Conservation (phyloP, 225 moss, liverwort and hornwort species). For the Lunularia cruciata region DNA sequence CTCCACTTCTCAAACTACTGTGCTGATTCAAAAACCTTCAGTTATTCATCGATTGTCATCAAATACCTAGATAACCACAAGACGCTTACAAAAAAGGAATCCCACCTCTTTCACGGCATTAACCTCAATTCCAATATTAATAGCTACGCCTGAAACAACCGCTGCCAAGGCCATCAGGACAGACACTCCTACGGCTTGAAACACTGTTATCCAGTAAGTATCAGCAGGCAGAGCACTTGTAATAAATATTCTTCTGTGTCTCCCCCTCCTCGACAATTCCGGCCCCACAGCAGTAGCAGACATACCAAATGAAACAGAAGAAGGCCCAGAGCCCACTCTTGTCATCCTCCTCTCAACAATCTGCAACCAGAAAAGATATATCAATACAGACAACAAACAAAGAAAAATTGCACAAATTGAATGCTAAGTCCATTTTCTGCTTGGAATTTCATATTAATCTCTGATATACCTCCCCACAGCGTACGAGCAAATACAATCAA, state of each 20-base stretch:
- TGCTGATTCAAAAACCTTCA: too few species aligned
- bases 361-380: not conserved
- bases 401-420: not conserved
- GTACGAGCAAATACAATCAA: too few species aligned
- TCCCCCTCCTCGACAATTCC: not conserved
- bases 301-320: not conserved
- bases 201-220: slow-evolving; percentile 19
- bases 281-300: not conserved
- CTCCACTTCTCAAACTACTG: too few species aligned
- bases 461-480: not conserved
- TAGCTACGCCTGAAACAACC: slow-evolving; percentile 8
- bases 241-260: not conserved
- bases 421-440: too few species aligned
- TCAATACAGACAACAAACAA: not conserved
- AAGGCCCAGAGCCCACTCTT: not conserved
- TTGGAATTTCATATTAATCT: too few species aligned
- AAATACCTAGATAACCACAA: too few species aligned
- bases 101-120: slow-evolving; percentile 24
- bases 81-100: too few species aligned
- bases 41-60: too few species aligned
- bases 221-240: slow-evolving; percentile 25
- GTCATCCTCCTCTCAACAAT: not conserved
- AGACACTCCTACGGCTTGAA: slow-evolving; percentile 22
- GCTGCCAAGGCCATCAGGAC: slow-evolving; percentile 21
- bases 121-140: slow-evolving; percentile 18